Evolutionary conservation across 1,284 basidiomycete genomes (phyloP), one percentile per base, ranked within the genome.

Genomic region (Lentinula novae-zelandiae): DNA sequence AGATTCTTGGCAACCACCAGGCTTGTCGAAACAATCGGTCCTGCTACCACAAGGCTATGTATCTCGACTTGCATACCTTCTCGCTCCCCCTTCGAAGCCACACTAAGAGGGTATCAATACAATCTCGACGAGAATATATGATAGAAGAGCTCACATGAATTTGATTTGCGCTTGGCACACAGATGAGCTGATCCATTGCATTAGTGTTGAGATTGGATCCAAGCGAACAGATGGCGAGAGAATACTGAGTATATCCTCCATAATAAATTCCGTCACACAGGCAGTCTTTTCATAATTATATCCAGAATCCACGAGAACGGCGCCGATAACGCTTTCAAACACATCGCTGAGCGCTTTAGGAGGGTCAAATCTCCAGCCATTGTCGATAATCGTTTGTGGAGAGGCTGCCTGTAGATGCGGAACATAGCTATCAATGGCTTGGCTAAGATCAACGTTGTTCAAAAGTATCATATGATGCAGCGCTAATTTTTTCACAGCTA

Each of bases 261-360:
- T 86, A 22, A 84, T 73, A 52, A 75, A 66, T 68, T 86, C 80
- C 39, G 87, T 81, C 9, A 93, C 76, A 2, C 76, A 76, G 15
- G 81, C 80, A 1, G 84, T 83, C 57, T 77, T 82, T 52, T 87
- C 85, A 61, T 91, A 85, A 66, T 92, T 75, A 67, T 88, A 93
- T 12, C 81, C 83, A 8, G 84, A 84, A 73, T 97, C 95, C 53
- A 95, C 81, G 33, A 95, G 81, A 22, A 96, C 79, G 0, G 92
- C 93, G 1, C 92, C 95, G 17, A 96, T 76, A 3, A 96, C 73
- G 57, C 91, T 89, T 74, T 97, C 95, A 59, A 95, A 79, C 3
- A 88, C 81, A 68, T 92, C 90, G 61, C 85, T 87, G 48, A 92
- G 72, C 15, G 83, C 87, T 71, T 94, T 95, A 0, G 93, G 92